Evolutionary conservation across 2,329 filamentous ascomycete species (phyloP).

Genomic region (Orbilia oligospora): DNA sequence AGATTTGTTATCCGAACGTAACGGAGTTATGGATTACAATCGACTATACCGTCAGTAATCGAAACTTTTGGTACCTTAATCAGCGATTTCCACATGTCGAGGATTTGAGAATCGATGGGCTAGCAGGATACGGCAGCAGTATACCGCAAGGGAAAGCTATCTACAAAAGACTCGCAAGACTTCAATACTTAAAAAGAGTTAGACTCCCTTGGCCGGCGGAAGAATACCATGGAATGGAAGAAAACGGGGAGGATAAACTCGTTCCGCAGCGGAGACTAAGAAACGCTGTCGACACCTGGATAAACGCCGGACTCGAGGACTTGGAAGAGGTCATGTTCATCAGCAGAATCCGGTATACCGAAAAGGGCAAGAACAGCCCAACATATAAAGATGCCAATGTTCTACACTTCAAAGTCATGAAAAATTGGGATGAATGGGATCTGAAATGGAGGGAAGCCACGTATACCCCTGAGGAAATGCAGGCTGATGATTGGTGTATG

Average conservation of each 20-base stretch:
- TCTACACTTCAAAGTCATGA: conserved; percentile 18
- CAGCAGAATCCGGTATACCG: conserved; percentile 21
- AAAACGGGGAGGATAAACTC: conserved; percentile 9
- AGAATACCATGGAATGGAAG: conserved; percentile 15
- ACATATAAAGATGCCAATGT: conserved; percentile 24
- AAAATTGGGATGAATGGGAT: conserved; percentile 17
- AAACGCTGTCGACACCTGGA: conserved; percentile 17
- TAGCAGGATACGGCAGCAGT: conserved; percentile 19
- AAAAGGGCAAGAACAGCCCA: conserved; percentile 7
- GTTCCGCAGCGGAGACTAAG: conserved; percentile 7
- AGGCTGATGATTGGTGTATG: conserved; percentile 27
- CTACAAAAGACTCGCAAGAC: conserved; percentile 11
- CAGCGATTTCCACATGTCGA: conserved; percentile 43
- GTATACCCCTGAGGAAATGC: conserved; percentile 28
- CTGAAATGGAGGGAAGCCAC: conserved; percentile 27
- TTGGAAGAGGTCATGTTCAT: conserved; percentile 48
- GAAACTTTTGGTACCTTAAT: conserved; percentile 29
- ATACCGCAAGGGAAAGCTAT: not conserved
- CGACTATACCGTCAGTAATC: not conserved
- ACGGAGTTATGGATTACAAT: conserved; percentile 28
- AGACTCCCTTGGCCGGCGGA: conserved; percentile 29
- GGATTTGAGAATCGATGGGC: conserved; percentile 21
- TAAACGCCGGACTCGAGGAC: conserved; percentile 14
- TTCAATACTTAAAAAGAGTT: conserved; percentile 30
- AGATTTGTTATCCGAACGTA: conserved; percentile 27